Percentiles rank a stretch among this genome's conserved stretches.
Evolutionary conservation across 805 yeast species (phyloP).

Genomic region (Wickerhamomyces silvicola): DNA sequence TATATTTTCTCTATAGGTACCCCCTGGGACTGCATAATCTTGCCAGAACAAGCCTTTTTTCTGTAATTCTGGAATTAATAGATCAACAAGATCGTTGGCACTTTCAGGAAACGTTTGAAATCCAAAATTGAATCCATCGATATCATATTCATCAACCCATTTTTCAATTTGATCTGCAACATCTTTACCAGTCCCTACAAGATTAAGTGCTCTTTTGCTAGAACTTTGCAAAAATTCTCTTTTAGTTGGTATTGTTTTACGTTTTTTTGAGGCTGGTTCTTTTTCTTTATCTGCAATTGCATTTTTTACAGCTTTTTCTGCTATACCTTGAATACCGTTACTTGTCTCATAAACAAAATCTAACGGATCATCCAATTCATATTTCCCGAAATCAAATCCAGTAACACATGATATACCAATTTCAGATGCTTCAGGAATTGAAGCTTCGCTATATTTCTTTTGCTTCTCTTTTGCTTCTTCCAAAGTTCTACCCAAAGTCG

Average conservation of each 20-base stretch:
- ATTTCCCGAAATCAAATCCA: too few species aligned
- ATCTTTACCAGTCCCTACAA: constrained; percentile 28
- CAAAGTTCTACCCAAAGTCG: constrained; percentile 28
- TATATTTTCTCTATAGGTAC: constrained; percentile 3
- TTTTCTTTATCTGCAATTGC: too few species aligned
- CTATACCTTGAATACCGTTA: too few species aligned
- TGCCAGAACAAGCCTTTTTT: constrained; percentile 28
- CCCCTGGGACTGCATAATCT: constrained; percentile 29
- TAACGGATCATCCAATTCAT: too few species aligned
- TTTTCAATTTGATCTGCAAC: constrained; percentile 34
- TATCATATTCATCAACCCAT: constrained; percentile 34
- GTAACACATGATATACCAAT: too few species aligned
- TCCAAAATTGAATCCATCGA: constrained; percentile 38
- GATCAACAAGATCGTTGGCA: constrained; percentile 33
- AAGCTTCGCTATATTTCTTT: too few species aligned
- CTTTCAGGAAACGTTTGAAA: constrained; percentile 32
- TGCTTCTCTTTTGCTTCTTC: constrained; percentile 30
- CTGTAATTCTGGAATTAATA: constrained; percentile 30
- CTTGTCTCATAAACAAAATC: too few species aligned
- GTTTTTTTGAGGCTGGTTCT: too few species aligned
- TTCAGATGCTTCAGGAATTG: too few species aligned
- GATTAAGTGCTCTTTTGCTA: constrained; percentile 18
- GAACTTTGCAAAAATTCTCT: constrained; percentile 21
- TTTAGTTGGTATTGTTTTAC: constrained; percentile 18
- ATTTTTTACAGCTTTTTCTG: too few species aligned